These are phyloP conservation scores for Aspergillus tanneri DNA, from an alignment of 2,329 filamentous ascomycete genomes.

Conservation along the genomic window DNA sequence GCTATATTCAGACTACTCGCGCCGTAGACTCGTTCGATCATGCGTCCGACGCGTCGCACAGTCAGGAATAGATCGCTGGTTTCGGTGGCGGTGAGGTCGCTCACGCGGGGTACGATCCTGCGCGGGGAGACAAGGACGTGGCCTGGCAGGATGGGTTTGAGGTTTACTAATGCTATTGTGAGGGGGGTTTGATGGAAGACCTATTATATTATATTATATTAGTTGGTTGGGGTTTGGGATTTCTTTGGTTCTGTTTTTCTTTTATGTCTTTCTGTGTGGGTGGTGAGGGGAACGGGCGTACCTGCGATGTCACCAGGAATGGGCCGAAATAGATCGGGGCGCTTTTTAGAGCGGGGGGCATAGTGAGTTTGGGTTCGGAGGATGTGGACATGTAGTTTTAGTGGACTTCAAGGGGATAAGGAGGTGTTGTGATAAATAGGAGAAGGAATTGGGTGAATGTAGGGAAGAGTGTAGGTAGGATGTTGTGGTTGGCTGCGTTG, in stretches of 20 bases:
- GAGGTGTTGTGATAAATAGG: too few relatives aligned
- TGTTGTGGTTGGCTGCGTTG: background rate
- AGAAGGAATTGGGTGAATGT: too few relatives aligned
- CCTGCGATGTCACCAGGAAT: constrained; percentile 73
- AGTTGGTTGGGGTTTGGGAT: too few relatives aligned
- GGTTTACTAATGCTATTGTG: constrained; percentile 87
- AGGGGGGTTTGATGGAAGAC: constrained; percentile 81
- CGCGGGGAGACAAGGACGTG: constrained; percentile 88
- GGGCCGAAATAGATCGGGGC: constrained; percentile 67
- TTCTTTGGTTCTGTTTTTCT: constrained; percentile 1
- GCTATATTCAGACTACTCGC: constrained; percentile 86
- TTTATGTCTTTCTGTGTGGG: background rate
- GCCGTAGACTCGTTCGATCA: constrained; percentile 63
- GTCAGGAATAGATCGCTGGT: constrained; percentile 83
- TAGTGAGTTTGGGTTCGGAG: constrained; percentile 11
- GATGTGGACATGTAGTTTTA: constrained; percentile 10
- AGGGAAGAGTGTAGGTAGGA: background rate
- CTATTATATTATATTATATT: constrained; percentile 45
- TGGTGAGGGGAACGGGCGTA: constrained; percentile 33
- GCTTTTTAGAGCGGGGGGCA: constrained; percentile 30
- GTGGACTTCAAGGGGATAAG: too few relatives aligned
- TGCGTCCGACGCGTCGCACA: constrained; percentile 76
- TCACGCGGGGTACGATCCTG: constrained; percentile 66
- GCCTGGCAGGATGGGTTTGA: constrained; percentile 89
- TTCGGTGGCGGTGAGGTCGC: constrained; percentile 70